Base-by-base conservation (phyloP, 1,139 yeast species). In the Oligophagozyma castellii region DNA sequence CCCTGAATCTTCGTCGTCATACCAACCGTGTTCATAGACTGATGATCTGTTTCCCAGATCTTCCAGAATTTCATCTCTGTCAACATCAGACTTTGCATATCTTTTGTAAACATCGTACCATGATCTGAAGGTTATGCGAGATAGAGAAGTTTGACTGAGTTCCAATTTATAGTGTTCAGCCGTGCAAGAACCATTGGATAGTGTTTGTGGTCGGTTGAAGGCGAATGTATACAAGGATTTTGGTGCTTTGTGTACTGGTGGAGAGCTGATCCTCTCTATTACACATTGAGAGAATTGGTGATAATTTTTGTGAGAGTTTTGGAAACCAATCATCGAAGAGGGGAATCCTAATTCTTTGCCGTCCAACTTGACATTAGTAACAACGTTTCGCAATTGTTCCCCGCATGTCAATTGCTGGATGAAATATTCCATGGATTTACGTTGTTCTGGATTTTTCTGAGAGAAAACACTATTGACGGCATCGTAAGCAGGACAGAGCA, bases 31-130 rank as follows among this genome's bases (percentile, higher is more conserved):
- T 15, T 69, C 69, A 42, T 77, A 79, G 30, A 65, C 67, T 18
- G 63, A 61, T 1, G 71, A 61, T 24, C 72, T 33, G 4, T 52
- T 48, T 14, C 64, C 67, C 12, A 78, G 47, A 21, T 65, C 65
- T 31, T 80, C 78, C 15, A 73, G 56, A 34, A 77, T 43, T 33
- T 77, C 86, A 21, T 68, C 74, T 35, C 78, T 64, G 28, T 76
- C 86, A 5, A 37, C 35, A 30, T 74, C 86, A n/a, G 67, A 63
- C 35, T 53, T 59, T 35, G 61, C 59, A 20, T 58, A 53, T 27
- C 60, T 58, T 0, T 61, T 48, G 1, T 75, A 65, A 20, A 61
- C 46, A 8, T 60, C 56, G 6, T 59, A 56, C 66, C 73, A 73
- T 2, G 56, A 55, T 35, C 60, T 58, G 30, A 77, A 55, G 8